Evolutionary conservation across 2,329 filamentous ascomycete species (phyloP), one percentile per base, ranked within the genome.

Genomic region (Colletotrichum lentis): DNA sequence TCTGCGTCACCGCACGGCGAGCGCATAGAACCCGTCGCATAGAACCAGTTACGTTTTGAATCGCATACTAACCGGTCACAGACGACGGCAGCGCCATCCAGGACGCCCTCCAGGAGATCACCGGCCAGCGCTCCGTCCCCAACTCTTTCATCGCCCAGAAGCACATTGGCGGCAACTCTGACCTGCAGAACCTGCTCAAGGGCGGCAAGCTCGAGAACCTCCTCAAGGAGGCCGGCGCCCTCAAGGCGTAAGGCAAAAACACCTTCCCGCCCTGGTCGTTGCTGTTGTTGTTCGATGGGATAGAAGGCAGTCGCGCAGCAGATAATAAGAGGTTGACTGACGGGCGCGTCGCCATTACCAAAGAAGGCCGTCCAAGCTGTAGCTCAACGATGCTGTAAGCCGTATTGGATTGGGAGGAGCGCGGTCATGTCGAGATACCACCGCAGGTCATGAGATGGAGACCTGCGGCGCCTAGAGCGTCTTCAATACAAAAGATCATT

Each of bases 111-210:
- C 80, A 87, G 73, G 86, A 95, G 71, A 87, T 98, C 75, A 93
- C 89, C 65, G 85, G 87, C 79, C 96, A 99, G 86, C 86, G 89
- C 76, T 95, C 92, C 75, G 96, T 99, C 6, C 96, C 96, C 75
- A 98, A 98, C 84, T 91, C 97, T 83, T 98, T 92, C 85, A 98
- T 99, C 81, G 83, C 83, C 74, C 83, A 94, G 83, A 84, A 96
- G 84, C 95, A 97, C 82, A 96, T 99, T 78, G 96, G 96, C 71
- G 96, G 96, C 73, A 98, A 98, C 88, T 97, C 93, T 27, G 95
- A 96, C 72, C 81, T 98, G 62, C 86, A 88, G 73, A 75, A 75
- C 39, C 79, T 96, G 73, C 81, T 92, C 63, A 76, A 72, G 44
- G 69, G 71, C 18, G 79, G 77, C 71, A 75, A 81, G 75, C 78